phyloP scores from a whole-genome alignment of 164 flowering plant genomes.

The Aristolochia contorta region DNA sequence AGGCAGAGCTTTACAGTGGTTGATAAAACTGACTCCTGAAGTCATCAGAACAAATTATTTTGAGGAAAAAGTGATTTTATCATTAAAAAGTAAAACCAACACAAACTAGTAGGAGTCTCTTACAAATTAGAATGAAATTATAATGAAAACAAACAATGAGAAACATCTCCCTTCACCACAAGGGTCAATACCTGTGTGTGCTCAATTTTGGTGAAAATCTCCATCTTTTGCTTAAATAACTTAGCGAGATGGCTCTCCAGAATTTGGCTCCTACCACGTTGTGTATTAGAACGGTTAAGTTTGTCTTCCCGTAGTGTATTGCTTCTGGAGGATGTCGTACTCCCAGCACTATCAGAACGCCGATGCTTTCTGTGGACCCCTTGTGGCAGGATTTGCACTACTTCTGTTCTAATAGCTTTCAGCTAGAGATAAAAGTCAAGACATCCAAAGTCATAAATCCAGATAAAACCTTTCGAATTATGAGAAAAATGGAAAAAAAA shows the following conservation, averaged over 20 bases:
- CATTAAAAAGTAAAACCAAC: neutral
- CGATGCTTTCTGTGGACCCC: conserved; percentile 54
- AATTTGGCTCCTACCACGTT: conserved; percentile 88
- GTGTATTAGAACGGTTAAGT: conserved; percentile 56
- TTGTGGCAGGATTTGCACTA: conserved; percentile 71
- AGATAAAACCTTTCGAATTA: neutral
- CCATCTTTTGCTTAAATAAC: conserved; percentile 92
- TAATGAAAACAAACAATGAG: no score
- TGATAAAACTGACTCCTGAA: conserved; percentile 77
- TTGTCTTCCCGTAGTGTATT: conserved; percentile 79
- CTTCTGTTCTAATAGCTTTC: conserved; percentile 60
- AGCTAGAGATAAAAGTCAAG: conserved; percentile 29
- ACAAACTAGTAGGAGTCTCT: neutral
- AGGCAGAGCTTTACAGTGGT: conserved; percentile 73
- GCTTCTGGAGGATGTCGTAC: conserved; percentile 84
- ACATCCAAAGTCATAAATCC: neutral
- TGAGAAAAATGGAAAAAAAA: neutral
- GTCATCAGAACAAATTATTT: conserved; percentile 9
- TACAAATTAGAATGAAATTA: neutral
- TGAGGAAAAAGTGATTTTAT: neutral
- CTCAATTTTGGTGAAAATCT: conserved; percentile 92
- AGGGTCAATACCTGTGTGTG: conserved; percentile 58
- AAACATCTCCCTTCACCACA: no score
- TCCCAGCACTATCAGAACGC: conserved; percentile 88
- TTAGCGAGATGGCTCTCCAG: conserved; percentile 95